These are phyloP conservation scores for Avicennia marina DNA, from an alignment of 257 asterid species.

Conservation along the genomic window DNA sequence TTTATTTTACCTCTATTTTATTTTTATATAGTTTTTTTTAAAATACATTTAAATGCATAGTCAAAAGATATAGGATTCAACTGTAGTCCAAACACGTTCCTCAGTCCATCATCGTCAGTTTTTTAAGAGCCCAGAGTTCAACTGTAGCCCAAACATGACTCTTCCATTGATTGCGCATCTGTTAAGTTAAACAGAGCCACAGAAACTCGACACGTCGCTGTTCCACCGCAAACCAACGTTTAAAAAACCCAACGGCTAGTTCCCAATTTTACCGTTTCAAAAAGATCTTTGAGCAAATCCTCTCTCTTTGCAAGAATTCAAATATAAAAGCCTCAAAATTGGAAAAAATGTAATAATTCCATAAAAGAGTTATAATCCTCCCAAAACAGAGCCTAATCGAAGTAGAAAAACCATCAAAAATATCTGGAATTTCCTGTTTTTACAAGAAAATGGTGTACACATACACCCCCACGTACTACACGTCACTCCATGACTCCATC, in stretches of 20 bases:
- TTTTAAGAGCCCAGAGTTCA: too few species aligned
- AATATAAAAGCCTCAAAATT: conserved; percentile 11
- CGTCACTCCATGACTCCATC: conserved; percentile 81
- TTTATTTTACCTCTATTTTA: too few species aligned
- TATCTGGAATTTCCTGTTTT: background rate
- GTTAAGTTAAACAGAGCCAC: too few species aligned
- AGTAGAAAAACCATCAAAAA: background rate
- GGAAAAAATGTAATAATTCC: background rate
- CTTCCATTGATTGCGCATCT: too few species aligned
- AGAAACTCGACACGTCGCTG: too few species aligned
- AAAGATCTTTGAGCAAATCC: conserved; percentile 21
- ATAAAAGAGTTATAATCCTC: background rate
- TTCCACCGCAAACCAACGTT: conserved; percentile 33
- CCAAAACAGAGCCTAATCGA: conserved; percentile 1
- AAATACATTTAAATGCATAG: too few species aligned
- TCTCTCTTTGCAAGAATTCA: conserved; percentile 16
- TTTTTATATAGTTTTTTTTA: too few species aligned
- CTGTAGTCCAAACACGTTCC: too few species aligned
- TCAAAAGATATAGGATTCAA: too few species aligned
- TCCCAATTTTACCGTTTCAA: conserved; percentile 36
- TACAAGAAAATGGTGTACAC: conserved; percentile 53
- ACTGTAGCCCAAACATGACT: too few species aligned
- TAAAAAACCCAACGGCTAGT: conserved; percentile 57
- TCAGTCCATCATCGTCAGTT: too few species aligned
- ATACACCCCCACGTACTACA: conserved; percentile 81